Base-by-base conservation (phyloP, 768 basidiomycete species). In the Asterophora parasitica region DNA sequence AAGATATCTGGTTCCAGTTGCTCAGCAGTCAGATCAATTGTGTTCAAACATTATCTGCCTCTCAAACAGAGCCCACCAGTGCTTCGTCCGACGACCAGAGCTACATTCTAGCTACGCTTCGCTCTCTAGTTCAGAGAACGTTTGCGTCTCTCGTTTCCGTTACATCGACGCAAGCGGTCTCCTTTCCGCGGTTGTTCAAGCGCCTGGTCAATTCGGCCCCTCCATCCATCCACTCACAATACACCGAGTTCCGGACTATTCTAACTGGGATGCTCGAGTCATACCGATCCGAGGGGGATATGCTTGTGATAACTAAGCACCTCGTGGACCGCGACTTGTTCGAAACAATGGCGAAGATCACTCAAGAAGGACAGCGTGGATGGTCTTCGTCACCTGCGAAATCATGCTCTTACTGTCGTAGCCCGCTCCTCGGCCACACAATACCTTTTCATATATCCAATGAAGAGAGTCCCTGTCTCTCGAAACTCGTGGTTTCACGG, bases 251-350 rank as follows among this genome's bases (percentile, higher is more conserved):
- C 66, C 78, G 92, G 37, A 78, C 81, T 9, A 93, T 99, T 50
- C 73, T 99, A 26, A 85, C 83, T 0, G 88, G 91, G n/a, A 99
- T 98, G 91, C 67, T 98, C 57, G 92, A 95, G 59, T 87, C 92
- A 2, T 98, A 97, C 68, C 82, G 86, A 32, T 82, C 87, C 3
- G 94, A 99, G 54, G 90, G 88, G 20, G 94, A 97, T 55, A 81
- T 94, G 75, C 71, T 98, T 19, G 66, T 74, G 35, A 92, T 95
- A 57, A 88, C 92, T 17, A 89, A 86, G 53, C 81, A 82, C 50
- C 69, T 98, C 37, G 71, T 93, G 35, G 78, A 87, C 52, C 77
- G 85, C 27, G 95, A 98, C 63, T 66, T 95, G 40, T 93, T 89
- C 54, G 79, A 83, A 46, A 77, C 77, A 0, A 70, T 94, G 38